These are phyloP conservation scores for Arthrobotrys sphaeroides DNA, from an alignment of 2,329 filamentous ascomycete genomes.

Conservation along the genomic window DNA sequence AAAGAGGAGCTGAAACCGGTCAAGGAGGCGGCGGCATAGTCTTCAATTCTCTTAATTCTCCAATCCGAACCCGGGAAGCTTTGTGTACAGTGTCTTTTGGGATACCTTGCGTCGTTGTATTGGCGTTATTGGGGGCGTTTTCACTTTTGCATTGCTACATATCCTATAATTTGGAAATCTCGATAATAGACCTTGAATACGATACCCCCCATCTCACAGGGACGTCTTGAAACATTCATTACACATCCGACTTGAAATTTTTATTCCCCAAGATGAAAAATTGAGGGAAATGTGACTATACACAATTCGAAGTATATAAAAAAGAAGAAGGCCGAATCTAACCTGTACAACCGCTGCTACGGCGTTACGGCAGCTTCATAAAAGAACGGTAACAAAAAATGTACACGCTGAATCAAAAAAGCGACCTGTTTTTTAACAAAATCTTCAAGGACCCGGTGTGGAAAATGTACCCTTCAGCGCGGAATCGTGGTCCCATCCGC, in stretches of 20 bases:
- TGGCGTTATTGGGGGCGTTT: conserved; percentile 34
- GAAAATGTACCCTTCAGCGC: conserved; percentile 82
- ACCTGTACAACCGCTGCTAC: conserved; percentile 14
- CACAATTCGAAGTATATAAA: conserved; percentile 34
- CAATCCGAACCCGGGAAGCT: background rate
- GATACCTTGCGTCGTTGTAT: background rate
- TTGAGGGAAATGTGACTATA: conserved; percentile 17
- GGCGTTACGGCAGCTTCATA: conserved; percentile 3
- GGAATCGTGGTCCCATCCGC: conserved; percentile 84
- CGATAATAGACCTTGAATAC: conserved; percentile 9
- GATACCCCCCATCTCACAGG: background rate
- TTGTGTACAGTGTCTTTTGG: background rate
- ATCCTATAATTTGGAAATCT: background rate
- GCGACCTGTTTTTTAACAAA: background rate
- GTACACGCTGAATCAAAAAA: conserved; percentile 38
- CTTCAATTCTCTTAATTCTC: background rate
- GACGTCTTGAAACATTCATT: background rate
- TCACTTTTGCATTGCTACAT: background rate
- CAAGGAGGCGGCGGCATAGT: conserved; percentile 73
- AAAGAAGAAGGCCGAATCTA: background rate
- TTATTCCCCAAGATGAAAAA: background rate
- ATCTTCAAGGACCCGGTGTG: conserved; percentile 72
- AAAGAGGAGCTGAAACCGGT: conserved; percentile 77
- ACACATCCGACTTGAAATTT: conserved; percentile 22
- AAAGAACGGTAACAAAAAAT: conserved; percentile 2